Conservation (phyloP, 1,284 basidiomycete genomes). For the Malassezia psittaci region DNA sequence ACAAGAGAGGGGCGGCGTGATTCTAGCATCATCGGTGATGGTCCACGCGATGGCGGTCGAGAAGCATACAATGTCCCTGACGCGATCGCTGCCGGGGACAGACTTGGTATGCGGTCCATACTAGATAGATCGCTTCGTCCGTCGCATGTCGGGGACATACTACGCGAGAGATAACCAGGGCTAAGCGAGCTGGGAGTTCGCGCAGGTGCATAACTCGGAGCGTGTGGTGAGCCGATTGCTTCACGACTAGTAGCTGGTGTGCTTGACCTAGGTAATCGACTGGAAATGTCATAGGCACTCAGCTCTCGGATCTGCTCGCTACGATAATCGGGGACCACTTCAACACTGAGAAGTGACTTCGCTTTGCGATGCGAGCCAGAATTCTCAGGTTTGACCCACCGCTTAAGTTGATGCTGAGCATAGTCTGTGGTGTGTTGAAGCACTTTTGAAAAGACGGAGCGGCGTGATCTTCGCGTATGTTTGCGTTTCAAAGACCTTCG, state of each 20-base stretch:
- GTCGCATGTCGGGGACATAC: neutral
- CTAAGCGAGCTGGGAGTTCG: neutral
- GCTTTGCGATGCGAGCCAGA: neutral
- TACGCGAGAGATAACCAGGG: neutral
- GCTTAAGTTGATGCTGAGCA: neutral
- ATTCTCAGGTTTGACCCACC: neutral
- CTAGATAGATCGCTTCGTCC: neutral
- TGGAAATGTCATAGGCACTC: neutral
- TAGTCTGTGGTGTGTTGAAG: neutral
- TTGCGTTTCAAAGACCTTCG: neutral
- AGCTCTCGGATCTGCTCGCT: neutral
- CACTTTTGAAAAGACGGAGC: neutral
- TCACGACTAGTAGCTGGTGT: neutral
- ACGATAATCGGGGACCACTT: neutral
- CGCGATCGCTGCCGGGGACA: neutral
- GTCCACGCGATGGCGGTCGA: slow-evolving; percentile 8
- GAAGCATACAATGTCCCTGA: neutral
- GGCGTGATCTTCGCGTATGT: neutral
- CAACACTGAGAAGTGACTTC: neutral
- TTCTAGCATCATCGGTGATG: slow-evolving; percentile 8
- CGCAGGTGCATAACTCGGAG: neutral
- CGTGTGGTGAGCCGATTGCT: neutral
- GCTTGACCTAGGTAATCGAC: neutral
- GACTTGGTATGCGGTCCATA: neutral
- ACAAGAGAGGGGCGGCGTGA: slow-evolving; percentile 1